These are phyloP conservation scores for Diphasiastrum complanatum DNA, from an alignment of 83 land plant genomes.

Conservation along the genomic window DNA sequence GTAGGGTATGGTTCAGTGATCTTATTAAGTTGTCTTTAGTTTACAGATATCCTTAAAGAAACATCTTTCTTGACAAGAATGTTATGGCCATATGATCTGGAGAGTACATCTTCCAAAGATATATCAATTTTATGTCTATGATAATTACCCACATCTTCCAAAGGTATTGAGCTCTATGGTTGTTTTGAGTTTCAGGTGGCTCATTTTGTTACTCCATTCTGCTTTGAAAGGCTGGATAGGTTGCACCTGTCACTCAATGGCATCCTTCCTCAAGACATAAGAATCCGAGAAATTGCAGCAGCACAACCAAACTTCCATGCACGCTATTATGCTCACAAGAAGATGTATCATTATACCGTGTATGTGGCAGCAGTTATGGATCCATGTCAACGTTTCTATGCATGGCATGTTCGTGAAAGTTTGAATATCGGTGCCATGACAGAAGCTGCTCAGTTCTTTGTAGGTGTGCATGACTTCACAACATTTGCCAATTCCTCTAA, in stretches of 20 bases:
- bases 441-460: slow-evolving; percentile 63
- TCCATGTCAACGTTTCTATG: slow-evolving; percentile 63
- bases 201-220: slow-evolving; percentile 72
- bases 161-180: neutral
- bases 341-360: slow-evolving; percentile 77
- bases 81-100: too few species aligned
- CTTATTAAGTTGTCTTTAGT: too few species aligned
- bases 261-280: slow-evolving; percentile 68
- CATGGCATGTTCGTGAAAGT: slow-evolving; percentile 53
- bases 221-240: slow-evolving; percentile 45
- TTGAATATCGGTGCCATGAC: slow-evolving; percentile 61
- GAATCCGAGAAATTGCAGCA: slow-evolving; percentile 63
- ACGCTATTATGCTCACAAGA: slow-evolving; percentile 63
- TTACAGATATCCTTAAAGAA: too few species aligned
- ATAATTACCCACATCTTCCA: neutral
- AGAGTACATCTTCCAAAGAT: too few species aligned
- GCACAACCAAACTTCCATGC: slow-evolving; percentile 82
- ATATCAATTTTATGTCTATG: neutral
- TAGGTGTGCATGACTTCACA: slow-evolving; percentile 75
- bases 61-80: too few species aligned
- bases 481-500: slow-evolving; percentile 63
- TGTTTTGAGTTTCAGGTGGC: slow-evolving; percentile 59
- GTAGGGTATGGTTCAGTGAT: too few species aligned
- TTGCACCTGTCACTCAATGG: slow-evolving; percentile 75
- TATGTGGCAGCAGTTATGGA: slow-evolving; percentile 69